Conservation (phyloP, 148 eudicot genomes). For the Cornus controversa region DNA sequence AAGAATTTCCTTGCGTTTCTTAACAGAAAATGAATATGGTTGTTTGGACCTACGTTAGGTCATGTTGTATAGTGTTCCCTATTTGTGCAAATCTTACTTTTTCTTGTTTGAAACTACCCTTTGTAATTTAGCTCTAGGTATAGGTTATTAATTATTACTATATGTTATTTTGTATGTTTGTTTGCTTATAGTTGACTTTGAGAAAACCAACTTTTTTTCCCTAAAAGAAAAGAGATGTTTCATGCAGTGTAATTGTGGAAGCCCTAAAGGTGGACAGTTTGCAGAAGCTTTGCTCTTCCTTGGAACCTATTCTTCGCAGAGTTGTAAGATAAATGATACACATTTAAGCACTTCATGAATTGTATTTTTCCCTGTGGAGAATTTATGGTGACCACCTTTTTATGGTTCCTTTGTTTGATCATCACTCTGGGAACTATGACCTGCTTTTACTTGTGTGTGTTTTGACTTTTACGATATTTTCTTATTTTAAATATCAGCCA, state of each 20-base stretch:
- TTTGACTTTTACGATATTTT: neutral
- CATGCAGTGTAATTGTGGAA: slow-evolving; percentile 65
- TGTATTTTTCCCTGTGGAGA: neutral
- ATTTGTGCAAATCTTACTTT: neutral
- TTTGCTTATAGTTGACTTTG: neutral
- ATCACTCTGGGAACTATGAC: neutral
- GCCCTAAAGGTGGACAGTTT: slow-evolving; percentile 67
- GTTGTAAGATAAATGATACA: slow-evolving; percentile 42
- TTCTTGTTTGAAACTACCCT: neutral
- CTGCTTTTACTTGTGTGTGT: neutral
- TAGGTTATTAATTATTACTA: neutral
- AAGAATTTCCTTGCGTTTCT: neutral
- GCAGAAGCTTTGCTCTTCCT: slow-evolving; percentile 66
- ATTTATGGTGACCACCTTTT: neutral
- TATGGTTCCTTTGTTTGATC: neutral
- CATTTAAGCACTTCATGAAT: neutral
- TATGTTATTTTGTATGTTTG: neutral
- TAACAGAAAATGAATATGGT: neutral
- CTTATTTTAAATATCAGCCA: neutral
- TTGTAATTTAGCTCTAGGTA: neutral
- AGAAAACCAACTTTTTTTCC: neutral
- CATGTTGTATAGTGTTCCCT: neutral
- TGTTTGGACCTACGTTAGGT: neutral
- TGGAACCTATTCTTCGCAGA: slow-evolving; percentile 68
- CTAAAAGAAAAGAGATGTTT: neutral